Conservation (phyloP, 257 asterid species). For the Paulownia fortunei region DNA sequence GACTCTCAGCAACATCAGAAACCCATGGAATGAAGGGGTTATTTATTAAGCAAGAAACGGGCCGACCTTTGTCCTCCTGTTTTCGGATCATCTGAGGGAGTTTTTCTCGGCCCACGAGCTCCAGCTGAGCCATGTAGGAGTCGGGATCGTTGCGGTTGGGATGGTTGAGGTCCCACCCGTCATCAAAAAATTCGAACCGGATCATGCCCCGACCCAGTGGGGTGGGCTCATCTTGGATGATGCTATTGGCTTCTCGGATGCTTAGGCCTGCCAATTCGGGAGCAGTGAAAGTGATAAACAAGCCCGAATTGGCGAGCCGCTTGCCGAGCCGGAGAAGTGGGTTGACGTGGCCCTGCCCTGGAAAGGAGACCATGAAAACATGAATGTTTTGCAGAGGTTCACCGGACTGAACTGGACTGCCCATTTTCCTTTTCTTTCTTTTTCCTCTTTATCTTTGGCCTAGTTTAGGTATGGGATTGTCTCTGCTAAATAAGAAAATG, state of each 20-base stretch:
- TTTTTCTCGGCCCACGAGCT: constrained; percentile 47
- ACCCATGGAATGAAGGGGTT: constrained; percentile 85
- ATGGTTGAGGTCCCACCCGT: constrained; percentile 47
- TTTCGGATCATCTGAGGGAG: constrained; percentile 48
- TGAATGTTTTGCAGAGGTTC: constrained; percentile 40
- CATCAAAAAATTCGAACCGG: constrained; percentile 76
- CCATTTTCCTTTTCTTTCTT: no score
- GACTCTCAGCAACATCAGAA: constrained; percentile 59
- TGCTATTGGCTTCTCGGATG: constrained; percentile 53
- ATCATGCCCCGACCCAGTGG: constrained; percentile 58
- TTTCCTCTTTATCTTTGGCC: not conserved
- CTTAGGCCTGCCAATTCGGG: constrained; percentile 55
- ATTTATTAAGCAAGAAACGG: constrained; percentile 65
- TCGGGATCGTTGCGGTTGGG: constrained; percentile 39
- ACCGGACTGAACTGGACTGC: not conserved
- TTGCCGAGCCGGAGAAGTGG: constrained; percentile 78
- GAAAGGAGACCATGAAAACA: constrained; percentile 64
- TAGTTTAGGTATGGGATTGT: no score
- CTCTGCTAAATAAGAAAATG: no score
- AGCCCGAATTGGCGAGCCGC: constrained; percentile 64
- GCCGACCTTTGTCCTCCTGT: constrained; percentile 55
- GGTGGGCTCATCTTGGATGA: constrained; percentile 41
- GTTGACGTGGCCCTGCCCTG: constrained; percentile 86
- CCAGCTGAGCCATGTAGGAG: constrained; percentile 52
- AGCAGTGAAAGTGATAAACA: constrained; percentile 60